A percentile compares a stretch with the other conserved stretches of the same genome.
phyloP scores from a whole-genome alignment of 768 basidiomycete species.

The Inosperma sp. region DNA sequence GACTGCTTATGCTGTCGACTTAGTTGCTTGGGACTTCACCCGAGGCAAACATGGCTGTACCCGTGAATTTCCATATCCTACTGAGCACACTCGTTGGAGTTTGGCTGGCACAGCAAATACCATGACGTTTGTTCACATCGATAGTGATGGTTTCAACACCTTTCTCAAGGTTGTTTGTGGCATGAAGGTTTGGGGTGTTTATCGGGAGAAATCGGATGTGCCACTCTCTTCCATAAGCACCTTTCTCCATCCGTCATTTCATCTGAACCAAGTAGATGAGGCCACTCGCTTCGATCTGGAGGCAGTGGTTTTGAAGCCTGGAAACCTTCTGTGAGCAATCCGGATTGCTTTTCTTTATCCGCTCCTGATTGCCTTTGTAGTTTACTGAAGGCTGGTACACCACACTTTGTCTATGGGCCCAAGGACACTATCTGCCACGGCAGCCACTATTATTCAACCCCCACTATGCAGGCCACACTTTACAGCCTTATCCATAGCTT shows the following conservation, averaged over 20 bases:
- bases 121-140: constrained; percentile 10
- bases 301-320: constrained; percentile 5
- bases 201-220: neutral
- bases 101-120: constrained; percentile 3
- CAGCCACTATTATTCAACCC: constrained; percentile 12
- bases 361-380: constrained; percentile 13
- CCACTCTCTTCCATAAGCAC: neutral
- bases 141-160: too few species aligned
- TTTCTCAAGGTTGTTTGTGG: neutral
- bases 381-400: too few species aligned
- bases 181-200: too few species aligned
- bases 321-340: constrained; percentile 9
- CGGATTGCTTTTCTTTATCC: constrained; percentile 10
- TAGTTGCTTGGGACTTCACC: constrained; percentile 10
- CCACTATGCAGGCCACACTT: constrained; percentile 8
- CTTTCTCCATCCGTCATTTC: constrained; percentile 8
- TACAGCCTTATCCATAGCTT: constrained; percentile 13
- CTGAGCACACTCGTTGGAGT: constrained; percentile 3
- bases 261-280: constrained; percentile 1
- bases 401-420: too few species aligned
- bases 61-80: neutral
- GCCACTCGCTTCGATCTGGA: constrained; percentile 12
- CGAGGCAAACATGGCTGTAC: neutral
- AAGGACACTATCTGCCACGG: constrained; percentile 12
- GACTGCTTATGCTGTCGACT: constrained; percentile 5